Evolutionary conservation across 306 rosid genomes (phyloP).

Genomic region (Begonia peltatifolia): DNA sequence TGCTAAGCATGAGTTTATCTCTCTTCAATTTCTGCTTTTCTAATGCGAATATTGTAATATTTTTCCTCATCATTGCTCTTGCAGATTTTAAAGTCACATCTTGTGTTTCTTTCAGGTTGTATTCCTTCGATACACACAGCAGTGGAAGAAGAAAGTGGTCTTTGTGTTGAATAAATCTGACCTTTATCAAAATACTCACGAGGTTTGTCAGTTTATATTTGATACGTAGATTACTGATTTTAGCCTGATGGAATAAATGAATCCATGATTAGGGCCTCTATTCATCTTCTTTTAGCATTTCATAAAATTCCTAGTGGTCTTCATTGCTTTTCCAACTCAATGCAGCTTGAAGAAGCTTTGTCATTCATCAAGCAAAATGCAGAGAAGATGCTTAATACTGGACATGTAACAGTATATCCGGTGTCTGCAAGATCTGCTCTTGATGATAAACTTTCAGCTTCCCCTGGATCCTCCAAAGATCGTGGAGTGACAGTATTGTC

Average conservation of each 20-base stretch:
- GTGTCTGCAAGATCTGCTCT: constrained; percentile 91
- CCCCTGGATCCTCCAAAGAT: constrained; percentile 26
- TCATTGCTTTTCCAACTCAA: constrained; percentile 14
- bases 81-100: constrained; percentile 7
- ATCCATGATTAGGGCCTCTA: too few species aligned
- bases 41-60: background rate
- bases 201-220: constrained; percentile 24
- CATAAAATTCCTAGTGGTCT: constrained; percentile 3
- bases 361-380: constrained; percentile 68
- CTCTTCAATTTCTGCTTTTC: background rate
- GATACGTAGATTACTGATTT: too few species aligned
- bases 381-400: constrained; percentile 54
- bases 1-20: background rate
- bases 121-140: constrained; percentile 90
- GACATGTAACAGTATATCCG: constrained; percentile 63
- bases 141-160: constrained; percentile 96
- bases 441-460: constrained; percentile 54
- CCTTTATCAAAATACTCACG: constrained; percentile 57
- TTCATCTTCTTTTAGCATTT: too few species aligned
- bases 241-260: too few species aligned
- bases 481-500: constrained; percentile 20
- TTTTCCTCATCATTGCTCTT: background rate
- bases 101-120: constrained; percentile 41
- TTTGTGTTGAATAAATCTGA: constrained; percentile 90
- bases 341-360: constrained; percentile 90